Percentiles rank a stretch among this genome's conserved stretches.
phyloP scores from a whole-genome alignment of 176 grass and related monocot genomes.

The Oryza longistaminata region DNA sequence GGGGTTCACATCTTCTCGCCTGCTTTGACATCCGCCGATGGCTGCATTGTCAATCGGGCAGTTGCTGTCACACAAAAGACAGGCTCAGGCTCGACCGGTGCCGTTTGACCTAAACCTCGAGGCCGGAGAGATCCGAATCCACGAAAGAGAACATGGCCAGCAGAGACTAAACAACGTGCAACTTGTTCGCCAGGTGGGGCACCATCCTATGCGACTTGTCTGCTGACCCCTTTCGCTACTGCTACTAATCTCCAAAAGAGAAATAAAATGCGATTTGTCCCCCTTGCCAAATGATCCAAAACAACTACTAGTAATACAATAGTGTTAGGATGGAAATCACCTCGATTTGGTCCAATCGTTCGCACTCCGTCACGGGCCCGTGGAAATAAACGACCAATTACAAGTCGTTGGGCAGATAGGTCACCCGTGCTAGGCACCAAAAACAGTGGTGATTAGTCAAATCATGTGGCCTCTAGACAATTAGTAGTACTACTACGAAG shows the following conservation, averaged over 20 bases:
- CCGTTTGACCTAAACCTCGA: constrained; percentile 20
- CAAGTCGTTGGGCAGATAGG: neutral
- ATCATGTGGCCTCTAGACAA: constrained; percentile 26
- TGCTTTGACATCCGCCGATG: neutral
- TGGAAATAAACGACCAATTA: constrained; percentile 12
- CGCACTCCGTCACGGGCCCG: neutral
- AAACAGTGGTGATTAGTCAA: constrained; percentile 42
- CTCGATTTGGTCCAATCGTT: constrained; percentile 22
- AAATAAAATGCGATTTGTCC: neutral
- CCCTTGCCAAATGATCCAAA: constrained; percentile 18
- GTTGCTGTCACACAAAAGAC: neutral
- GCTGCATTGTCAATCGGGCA: neutral
- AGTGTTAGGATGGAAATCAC: neutral
- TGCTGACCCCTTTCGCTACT: neutral
- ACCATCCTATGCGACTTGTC: neutral
- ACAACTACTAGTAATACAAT: neutral
- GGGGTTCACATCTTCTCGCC: neutral
- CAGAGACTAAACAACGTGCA: neutral
- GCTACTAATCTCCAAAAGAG: neutral
- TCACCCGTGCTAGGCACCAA: constrained; percentile 18
- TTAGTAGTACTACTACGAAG: neutral
- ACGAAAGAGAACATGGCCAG: constrained; percentile 19
- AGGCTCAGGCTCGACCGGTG: neutral
- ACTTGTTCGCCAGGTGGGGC: neutral
- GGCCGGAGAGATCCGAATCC: neutral